Conservation (phyloP, 106 monocot genomes). For the Phalaenopsis equestris region DNA sequence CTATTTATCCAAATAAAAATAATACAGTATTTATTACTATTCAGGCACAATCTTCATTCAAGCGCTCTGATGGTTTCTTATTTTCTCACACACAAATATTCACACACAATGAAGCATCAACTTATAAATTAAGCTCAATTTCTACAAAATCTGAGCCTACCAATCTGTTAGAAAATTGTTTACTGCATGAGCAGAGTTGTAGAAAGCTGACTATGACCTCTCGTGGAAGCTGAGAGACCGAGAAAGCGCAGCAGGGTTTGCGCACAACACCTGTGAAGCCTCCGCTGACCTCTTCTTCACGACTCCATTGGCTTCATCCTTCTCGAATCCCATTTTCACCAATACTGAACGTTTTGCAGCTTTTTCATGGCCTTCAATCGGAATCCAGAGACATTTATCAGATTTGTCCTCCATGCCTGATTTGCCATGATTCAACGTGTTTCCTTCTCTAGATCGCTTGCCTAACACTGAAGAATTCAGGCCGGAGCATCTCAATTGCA, state of each 20-base stretch:
- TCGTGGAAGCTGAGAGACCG: constrained; percentile 36
- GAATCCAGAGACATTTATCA: constrained; percentile 35
- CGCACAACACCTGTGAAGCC: constrained; percentile 14
- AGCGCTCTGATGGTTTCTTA: too few relatives aligned
- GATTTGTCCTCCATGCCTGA: constrained; percentile 1
- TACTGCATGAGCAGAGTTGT: too few relatives aligned
- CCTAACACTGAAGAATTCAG: constrained; percentile 3
- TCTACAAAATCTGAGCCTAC: too few relatives aligned
- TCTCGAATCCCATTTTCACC: constrained; percentile 35
- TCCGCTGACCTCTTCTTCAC: constrained; percentile 12
- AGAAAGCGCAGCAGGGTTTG: constrained; percentile 40
- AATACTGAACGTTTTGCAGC: constrained; percentile 57
- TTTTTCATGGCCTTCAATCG: constrained; percentile 52
- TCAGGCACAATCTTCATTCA: too few relatives aligned
- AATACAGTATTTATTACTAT: too few relatives aligned
- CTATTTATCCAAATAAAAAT: too few relatives aligned
- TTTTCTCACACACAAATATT: too few relatives aligned
- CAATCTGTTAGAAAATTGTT: too few relatives aligned
- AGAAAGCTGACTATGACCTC: constrained; percentile 3
- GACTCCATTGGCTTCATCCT: constrained; percentile 12
- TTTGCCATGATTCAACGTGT: constrained; percentile 24
- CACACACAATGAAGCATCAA: too few relatives aligned
- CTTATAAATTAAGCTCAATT: too few relatives aligned
- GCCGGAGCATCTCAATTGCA: background rate
- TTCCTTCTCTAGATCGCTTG: constrained; percentile 4